Percentiles rank a stretch among this genome's conserved stretches.
These are phyloP conservation scores for Boletus pseudopeckii DNA, from an alignment of 768 basidiomycete species.

Conservation along the genomic window DNA sequence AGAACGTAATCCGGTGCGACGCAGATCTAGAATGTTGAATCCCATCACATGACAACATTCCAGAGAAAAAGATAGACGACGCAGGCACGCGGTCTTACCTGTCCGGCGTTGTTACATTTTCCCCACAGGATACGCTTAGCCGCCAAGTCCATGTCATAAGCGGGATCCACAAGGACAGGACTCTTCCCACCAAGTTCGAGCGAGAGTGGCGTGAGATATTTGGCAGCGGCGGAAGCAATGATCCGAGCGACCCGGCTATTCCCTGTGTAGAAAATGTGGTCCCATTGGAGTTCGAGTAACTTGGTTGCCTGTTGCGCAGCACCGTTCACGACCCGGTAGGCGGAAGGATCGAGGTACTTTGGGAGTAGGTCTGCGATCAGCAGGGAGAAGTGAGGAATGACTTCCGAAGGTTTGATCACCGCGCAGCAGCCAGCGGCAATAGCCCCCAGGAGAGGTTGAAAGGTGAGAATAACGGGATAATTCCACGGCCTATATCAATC, in stretches of 20 bases:
- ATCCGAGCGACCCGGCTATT: constrained; percentile 27
- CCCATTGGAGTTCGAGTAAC: constrained; percentile 30
- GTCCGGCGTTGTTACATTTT: constrained; percentile 63
- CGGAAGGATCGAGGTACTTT: constrained; percentile 49
- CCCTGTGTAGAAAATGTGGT: constrained; percentile 39
- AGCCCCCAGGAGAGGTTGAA: constrained; percentile 64
- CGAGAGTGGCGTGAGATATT: constrained; percentile 33
- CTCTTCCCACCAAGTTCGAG: constrained; percentile 40
- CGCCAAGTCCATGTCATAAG: constrained; percentile 43
- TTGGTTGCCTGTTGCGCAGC: constrained; percentile 38
- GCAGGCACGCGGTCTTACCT: constrained; percentile 33
- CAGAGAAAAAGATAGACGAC: neutral
- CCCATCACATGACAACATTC: neutral
- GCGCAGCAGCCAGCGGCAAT: constrained; percentile 73
- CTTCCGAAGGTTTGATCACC: constrained; percentile 65
- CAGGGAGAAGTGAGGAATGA: constrained; percentile 41
- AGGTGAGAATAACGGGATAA: constrained; percentile 52
- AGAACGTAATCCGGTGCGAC: constrained; percentile 46
- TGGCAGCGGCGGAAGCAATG: constrained; percentile 24
- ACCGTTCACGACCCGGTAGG: constrained; percentile 54
- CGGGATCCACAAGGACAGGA: constrained; percentile 43
- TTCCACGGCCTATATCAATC: constrained; percentile 55
- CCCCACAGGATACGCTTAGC: constrained; percentile 68
- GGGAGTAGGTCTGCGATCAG: constrained; percentile 55
- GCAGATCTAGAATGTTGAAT: constrained; percentile 30